Percentiles rank a stretch among this genome's conserved stretches.
These are phyloP conservation scores for Remersonia thermophila DNA, from an alignment of 2,329 filamentous ascomycete genomes.

Conservation along the genomic window DNA sequence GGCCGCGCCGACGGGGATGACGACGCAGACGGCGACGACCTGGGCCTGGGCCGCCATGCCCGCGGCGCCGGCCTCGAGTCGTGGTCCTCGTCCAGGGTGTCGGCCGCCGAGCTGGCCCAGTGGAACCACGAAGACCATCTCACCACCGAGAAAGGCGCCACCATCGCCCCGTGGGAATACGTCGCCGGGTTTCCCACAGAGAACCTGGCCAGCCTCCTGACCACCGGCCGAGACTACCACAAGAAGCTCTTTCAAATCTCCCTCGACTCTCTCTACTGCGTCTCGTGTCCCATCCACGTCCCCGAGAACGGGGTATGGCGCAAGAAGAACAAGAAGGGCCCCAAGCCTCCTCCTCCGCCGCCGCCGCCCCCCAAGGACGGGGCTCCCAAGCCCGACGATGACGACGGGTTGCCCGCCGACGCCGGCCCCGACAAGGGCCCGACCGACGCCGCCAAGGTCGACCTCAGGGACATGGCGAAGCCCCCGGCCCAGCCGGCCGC, in stretches of 20 bases:
- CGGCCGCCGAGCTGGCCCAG: constrained; percentile 28
- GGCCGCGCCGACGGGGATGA: constrained; percentile 27
- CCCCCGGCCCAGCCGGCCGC: constrained; percentile 22
- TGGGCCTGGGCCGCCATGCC: constrained; percentile 34
- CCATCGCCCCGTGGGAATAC: constrained; percentile 56
- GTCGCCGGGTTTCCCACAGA: constrained; percentile 63
- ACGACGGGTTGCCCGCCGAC: constrained; percentile 13
- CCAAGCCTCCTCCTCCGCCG: constrained; percentile 9
- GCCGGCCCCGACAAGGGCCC: constrained; percentile 17
- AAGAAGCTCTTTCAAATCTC: constrained; percentile 74
- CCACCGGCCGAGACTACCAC: constrained; percentile 62
- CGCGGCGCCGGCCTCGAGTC: constrained; percentile 23
- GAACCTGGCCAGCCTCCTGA: constrained; percentile 68
- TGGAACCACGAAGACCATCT: constrained; percentile 44
- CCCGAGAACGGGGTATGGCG: constrained; percentile 67
- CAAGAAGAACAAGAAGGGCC: constrained; percentile 44
- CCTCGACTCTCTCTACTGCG: constrained; percentile 65
- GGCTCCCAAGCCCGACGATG: constrained; percentile 21
- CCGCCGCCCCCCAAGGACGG: constrained; percentile 17
- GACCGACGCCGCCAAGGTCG: constrained; percentile 20
- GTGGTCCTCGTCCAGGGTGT: constrained; percentile 19
- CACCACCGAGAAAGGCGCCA: constrained; percentile 42
- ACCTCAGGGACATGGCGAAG: constrained; percentile 21
- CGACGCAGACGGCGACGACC: constrained; percentile 39
- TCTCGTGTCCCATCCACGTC: constrained; percentile 75